A percentile compares a stretch with the other conserved stretches of the same genome.
Conservation (phyloP, 805 yeast genomes). For the Candida orba region DNA sequence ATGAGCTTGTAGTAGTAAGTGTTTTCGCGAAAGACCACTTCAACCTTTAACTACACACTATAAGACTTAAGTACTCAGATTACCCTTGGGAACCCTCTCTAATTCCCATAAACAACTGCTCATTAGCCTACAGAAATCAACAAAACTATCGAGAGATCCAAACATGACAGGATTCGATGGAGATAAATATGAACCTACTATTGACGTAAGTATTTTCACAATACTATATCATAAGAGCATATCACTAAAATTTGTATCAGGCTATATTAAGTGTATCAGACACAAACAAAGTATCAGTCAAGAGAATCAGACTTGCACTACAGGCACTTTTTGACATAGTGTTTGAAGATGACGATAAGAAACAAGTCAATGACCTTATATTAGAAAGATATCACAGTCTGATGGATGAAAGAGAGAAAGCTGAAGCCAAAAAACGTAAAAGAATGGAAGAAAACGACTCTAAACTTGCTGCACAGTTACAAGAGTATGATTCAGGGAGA, state of each 20-base stretch:
- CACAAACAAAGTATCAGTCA: constrained; percentile 61
- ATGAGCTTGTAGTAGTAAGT: neutral
- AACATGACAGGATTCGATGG: neutral
- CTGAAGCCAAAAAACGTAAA: constrained; percentile 24
- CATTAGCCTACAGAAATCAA: too few relatives aligned
- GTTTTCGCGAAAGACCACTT: too few relatives aligned
- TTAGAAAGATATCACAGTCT: constrained; percentile 47
- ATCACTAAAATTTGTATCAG: constrained; percentile 25
- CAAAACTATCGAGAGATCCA: too few relatives aligned
- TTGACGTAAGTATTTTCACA: constrained; percentile 41
- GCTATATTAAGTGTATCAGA: constrained; percentile 70
- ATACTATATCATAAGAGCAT: neutral
- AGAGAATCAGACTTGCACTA: constrained; percentile 63
- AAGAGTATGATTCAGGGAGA: constrained; percentile 21
- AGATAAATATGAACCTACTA: constrained; percentile 43
- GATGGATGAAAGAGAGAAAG: constrained; percentile 32
- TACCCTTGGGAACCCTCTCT: neutral
- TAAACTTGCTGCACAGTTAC: constrained; percentile 43
- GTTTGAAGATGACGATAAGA: constrained; percentile 38
- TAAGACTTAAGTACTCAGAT: neutral
- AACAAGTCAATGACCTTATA: constrained; percentile 52
- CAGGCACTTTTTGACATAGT: constrained; percentile 59
- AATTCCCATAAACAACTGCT: too few relatives aligned
- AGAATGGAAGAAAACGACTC: constrained; percentile 44
- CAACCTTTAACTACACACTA: too few relatives aligned